A percentile compares a stretch with the other conserved stretches of the same genome.
These are phyloP conservation scores for Daedaleopsis sinensis DNA, from an alignment of 768 basidiomycete species.

Conservation along the genomic window DNA sequence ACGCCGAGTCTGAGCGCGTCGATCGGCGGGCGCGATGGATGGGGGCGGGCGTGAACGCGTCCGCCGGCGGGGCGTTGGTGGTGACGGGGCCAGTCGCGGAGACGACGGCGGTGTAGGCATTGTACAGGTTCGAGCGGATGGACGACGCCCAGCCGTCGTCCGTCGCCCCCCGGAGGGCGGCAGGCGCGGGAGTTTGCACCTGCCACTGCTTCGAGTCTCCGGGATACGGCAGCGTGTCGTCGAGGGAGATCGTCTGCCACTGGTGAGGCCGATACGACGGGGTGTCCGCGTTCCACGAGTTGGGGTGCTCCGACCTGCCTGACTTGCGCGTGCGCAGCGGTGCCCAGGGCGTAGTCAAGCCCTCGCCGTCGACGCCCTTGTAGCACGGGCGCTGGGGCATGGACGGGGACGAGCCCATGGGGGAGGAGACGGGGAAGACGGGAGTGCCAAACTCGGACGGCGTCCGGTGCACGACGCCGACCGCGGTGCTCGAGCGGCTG, in stretches of 20 bases:
- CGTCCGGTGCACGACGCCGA: conserved; percentile 18
- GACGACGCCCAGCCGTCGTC: conserved; percentile 45
- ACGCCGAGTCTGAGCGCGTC: too few species aligned
- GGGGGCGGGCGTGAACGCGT: conserved; percentile 17
- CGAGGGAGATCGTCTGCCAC: neutral
- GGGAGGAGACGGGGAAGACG: too few species aligned
- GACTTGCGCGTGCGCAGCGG: conserved; percentile 9
- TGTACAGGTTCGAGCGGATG: conserved; percentile 47
- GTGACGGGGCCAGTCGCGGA: neutral
- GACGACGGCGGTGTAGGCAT: conserved; percentile 53
- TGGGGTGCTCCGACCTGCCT: neutral
- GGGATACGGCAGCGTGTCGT: conserved; percentile 32
- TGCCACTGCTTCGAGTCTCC: conserved; percentile 26
- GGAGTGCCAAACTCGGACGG: conserved; percentile 24
- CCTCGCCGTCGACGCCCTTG: conserved; percentile 34
- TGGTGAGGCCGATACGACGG: too few species aligned
- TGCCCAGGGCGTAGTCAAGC: conserved; percentile 37
- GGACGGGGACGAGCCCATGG: too few species aligned
- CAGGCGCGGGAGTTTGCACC: too few species aligned
- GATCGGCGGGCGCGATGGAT: neutral
- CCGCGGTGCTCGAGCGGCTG: conserved; percentile 28
- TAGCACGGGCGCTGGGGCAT: conserved; percentile 34
- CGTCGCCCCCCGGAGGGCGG: neutral
- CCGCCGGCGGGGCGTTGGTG: neutral
- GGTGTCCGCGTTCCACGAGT: neutral